phyloP scores from a whole-genome alignment of 805 yeast genomes.

The Zygotorulaspora sp. region DNA sequence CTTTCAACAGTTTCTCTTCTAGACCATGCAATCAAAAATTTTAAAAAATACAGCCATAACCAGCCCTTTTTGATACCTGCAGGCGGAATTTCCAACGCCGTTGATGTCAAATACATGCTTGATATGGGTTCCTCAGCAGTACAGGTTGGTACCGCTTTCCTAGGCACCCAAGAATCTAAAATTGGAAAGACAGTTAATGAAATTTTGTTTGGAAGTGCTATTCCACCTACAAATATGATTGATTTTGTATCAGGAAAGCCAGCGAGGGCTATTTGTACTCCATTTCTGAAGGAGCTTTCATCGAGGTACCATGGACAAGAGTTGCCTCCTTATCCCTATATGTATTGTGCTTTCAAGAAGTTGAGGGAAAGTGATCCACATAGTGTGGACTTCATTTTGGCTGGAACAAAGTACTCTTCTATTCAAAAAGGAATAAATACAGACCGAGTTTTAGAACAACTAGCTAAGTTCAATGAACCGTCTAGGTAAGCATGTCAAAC shows the following conservation, averaged over 20 bases:
- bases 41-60: not conserved
- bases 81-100: conserved; percentile 47
- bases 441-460: too few species aligned
- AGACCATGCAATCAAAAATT: conserved; percentile 2
- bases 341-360: conserved; percentile 35
- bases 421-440: too few species aligned
- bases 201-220: conserved; percentile 8
- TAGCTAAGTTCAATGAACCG: too few species aligned
- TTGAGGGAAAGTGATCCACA: conserved; percentile 13
- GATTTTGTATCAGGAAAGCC: conserved; percentile 38
- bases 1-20: conserved; percentile 5
- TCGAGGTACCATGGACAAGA: conserved; percentile 2
- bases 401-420: conserved; percentile 12
- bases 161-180: conserved; percentile 36
- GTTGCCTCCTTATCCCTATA: conserved; percentile 38
- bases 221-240: conserved; percentile 33
- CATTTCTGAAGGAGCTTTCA: conserved; percentile 31
- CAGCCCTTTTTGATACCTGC: conserved; percentile 42
- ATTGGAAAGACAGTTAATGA: conserved; percentile 3
- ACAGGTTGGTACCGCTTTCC: conserved; percentile 52
- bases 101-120: conserved; percentile 33
- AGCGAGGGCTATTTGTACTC: conserved; percentile 39
- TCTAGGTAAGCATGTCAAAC: too few species aligned
- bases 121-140: conserved; percentile 47
- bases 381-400: conserved; percentile 9